Percentiles rank a stretch among this genome's conserved stretches.
Evolutionary conservation across 2,329 filamentous ascomycete species (phyloP).

Genomic region (Aspergillus neoniger): DNA sequence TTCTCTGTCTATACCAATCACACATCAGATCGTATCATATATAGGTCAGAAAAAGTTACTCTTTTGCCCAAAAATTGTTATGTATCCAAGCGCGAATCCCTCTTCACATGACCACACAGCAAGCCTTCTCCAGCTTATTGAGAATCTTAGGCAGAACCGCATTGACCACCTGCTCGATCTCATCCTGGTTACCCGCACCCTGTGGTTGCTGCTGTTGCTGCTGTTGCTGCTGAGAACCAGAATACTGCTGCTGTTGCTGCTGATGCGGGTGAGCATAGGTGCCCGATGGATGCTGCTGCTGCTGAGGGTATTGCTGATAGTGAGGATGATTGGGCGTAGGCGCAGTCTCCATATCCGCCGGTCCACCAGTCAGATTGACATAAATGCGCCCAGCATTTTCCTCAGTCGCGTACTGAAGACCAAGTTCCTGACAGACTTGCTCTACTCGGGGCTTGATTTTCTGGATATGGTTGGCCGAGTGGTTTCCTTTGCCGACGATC

Average conservation of each 20-base stretch:
- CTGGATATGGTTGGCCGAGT: conserved; percentile 77
- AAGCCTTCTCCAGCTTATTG: conserved; percentile 66
- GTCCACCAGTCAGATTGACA: conserved; percentile 77
- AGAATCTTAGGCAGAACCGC: conserved; percentile 63
- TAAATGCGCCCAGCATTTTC: conserved; percentile 88
- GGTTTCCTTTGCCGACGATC: conserved; percentile 94
- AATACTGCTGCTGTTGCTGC: conserved; percentile 34
- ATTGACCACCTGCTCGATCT: conserved; percentile 62
- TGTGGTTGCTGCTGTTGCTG: conserved; percentile 45
- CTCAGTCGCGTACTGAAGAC: conserved; percentile 81
- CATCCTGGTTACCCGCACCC: conserved; percentile 56
- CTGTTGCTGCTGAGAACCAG: conserved; percentile 37
- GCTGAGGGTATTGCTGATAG: conserved; percentile 35
- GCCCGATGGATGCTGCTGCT: not conserved
- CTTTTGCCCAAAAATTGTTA: too few relatives aligned
- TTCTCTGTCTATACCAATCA: not conserved
- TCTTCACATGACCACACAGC: conserved; percentile 72
- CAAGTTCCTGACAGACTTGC: conserved; percentile 77
- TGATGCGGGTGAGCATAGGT: not conserved
- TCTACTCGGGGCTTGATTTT: conserved; percentile 97
- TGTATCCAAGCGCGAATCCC: too few relatives aligned
- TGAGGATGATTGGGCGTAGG: conserved; percentile 43
- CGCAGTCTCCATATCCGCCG: conserved; percentile 51
- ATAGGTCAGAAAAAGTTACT: not conserved
- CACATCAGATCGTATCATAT: not conserved